Evolutionary conservation across 495 filamentous ascomycete species (phyloP), one percentile per base, ranked within the genome.

Genomic region (Penicillium nucicola): DNA sequence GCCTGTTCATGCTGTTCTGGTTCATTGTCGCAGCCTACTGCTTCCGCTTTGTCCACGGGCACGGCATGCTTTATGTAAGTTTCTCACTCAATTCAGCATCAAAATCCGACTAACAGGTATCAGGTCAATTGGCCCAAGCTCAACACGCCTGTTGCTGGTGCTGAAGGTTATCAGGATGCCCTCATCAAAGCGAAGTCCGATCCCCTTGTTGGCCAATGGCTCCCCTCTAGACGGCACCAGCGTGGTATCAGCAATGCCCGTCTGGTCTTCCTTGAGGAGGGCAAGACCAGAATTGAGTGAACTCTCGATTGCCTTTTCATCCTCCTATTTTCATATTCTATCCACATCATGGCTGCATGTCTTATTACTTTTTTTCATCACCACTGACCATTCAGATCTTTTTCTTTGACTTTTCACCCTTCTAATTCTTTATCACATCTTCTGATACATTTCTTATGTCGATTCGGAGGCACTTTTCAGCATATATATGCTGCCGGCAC

Each of bases 61-160:
- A 95, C 66, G 95, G 95, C 34, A 90, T 93, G 77, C 80, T 98
- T 43, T 98, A 89, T 66, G 93, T 95, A 81, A 78, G 88, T 85
- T 32, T 42, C 22, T n/a, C 35, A 18, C 23, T 32, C 37, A 11
- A 2, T 5, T 0, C 5, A 30, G 11, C 7, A 35, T 9, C 22
- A n/a, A 22, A 34, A 3, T 28, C 14, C 12, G 9, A 38, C 45
- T 53, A 13, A 45, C 22, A 4, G 23, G 4, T 9, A 28, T 20
- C 38, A 96, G 90, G 90, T 98, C 23, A 95, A 92, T 69, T 98
- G 93, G 93, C 93, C 93, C 14, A 96, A 93, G 63, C 80, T 98
- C 5, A 95, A 93, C 56, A 89, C 89, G 5, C 85, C 89, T 7
- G 80, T 85, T 3, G 92, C 83, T 69, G 92, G 88, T 1, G 80